A percentile compares a stretch with the other conserved stretches of the same genome.
Evolutionary conservation across 129 eudicot species (phyloP).

Genomic region (Saposhnikovia divaricata): DNA sequence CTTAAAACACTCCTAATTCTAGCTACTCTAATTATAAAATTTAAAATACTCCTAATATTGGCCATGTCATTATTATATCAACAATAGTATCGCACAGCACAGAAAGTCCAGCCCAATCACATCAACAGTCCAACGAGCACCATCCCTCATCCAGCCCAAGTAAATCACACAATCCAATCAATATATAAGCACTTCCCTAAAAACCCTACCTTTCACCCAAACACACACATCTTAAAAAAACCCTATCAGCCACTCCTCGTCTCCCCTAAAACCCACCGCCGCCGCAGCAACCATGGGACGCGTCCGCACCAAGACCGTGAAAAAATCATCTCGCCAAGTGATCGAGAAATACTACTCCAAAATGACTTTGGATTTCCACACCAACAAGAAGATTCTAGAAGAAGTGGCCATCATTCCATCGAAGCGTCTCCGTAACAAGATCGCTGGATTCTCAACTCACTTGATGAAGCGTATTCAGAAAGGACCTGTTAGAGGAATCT

Average conservation of each 20-base stretch:
- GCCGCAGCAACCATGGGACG: constrained; percentile 42
- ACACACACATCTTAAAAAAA: background rate
- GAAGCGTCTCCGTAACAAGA: constrained; percentile 77
- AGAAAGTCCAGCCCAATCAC: background rate
- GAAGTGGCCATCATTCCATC: constrained; percentile 72
- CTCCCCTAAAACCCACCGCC: background rate
- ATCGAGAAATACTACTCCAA: constrained; percentile 71
- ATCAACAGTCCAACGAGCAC: too few relatives aligned
- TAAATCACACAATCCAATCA: background rate
- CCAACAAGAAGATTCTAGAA: constrained; percentile 66
- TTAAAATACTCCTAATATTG: too few relatives aligned
- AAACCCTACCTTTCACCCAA: constrained; percentile 20
- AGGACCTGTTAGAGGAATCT: constrained; percentile 70
- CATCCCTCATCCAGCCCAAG: background rate
- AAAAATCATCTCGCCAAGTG: constrained; percentile 58
- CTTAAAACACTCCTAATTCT: too few relatives aligned
- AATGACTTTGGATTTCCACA: constrained; percentile 71
- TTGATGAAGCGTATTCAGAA: constrained; percentile 68
- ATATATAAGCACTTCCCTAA: background rate
- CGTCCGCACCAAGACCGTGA: constrained; percentile 68
- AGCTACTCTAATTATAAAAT: too few relatives aligned
- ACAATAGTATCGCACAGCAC: too few relatives aligned
- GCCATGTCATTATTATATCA: too few relatives aligned
- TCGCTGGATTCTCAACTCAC: constrained; percentile 68
- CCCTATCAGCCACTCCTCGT: background rate